Base-by-base conservation (phyloP, 768 basidiomycete species). In the Pisolithus tinctorius region DNA sequence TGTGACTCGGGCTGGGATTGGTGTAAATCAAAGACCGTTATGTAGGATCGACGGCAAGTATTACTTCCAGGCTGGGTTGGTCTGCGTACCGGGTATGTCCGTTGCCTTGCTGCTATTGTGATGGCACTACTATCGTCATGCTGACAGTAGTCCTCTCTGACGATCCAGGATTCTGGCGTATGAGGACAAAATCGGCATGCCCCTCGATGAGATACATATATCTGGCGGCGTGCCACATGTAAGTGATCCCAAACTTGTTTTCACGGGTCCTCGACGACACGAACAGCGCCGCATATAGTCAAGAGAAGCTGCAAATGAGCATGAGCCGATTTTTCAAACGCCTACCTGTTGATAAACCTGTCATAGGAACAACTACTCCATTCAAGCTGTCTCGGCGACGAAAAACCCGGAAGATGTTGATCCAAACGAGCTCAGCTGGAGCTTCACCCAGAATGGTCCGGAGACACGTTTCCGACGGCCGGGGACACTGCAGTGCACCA, bases 151-250 rank as follows among this genome's bases (percentile, higher is more conserved):
- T n/a, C 20, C 20, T 20, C 20, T 20, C 20, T 20, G 20, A 20
- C 20, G 84, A 85, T 27, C 61, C 71, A 86, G 88, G 88, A 8
- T 82, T 78, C 54, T 91, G 88, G 88, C 77, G 87, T n/a, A 74
- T 90, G 69, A 64, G 77, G 88, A 89, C 67, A 90, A 91, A 70
- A 79, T 87, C 48, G 89, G 88, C 9, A 70, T 83, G 60, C 74
- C 80, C 13, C 69, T 90, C 38, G 84, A 87, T 40, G 80, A 87
- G 51, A 88, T 90, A 47, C 88, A 90, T 63, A 68, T 71, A 43
- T 69, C 73, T 2, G 20, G 20, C 20, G 20, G 20, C 20, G 20
- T 20, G 20, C 20, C 20, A 20, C 20, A 20, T 20, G 20, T 20
- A 20, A 20, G 20, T 20, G 20, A 20, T 20, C 20, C 20, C 20